Base-by-base conservation (phyloP, 805 yeast species). In the Wickerhamiella occidentalis region DNA sequence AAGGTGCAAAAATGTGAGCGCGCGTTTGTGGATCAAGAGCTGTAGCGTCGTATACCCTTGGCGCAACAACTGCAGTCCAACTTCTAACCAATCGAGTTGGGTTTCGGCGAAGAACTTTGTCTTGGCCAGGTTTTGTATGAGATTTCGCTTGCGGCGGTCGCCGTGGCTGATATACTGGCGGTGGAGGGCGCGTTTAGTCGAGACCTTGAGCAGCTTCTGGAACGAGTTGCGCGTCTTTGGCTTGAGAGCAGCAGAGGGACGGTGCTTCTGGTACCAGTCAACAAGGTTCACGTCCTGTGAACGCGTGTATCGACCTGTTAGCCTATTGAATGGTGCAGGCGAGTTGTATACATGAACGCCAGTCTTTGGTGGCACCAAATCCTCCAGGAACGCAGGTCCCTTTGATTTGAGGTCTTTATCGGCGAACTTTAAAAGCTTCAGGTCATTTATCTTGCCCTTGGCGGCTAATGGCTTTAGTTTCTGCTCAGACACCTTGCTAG, bases 51-150 rank as follows among this genome's bases (percentile, higher is more conserved):
- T 90, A 64, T 81, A 85, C 2, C 98, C 98, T 65, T 92, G 99
- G 35, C 78, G 76, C 60, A 95, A 84, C 2, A 92, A 78, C 66
- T 92, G 97, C 51, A 92, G 69, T 25, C 96, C 98, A 1, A 97
- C 98, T 64, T 92, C 99, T 2, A 90, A 92, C 99, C 99, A 92
- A 64, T 92, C 98, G 45, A 92, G 80, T 0, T 88, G 74, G 0
- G 98, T 90, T 58, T 84, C 81, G 61, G 86, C 95, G 65, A 92
- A 92, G 63, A 77, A 92, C 59, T 85, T 88, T 0, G 98, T 92
- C 42, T 74, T 71, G 51, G 78, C 77, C 55, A 92, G 72, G 26
- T 79, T 72, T 53, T 77, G 78, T 23, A 92, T 62, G 12, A 92
- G 67, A 36, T 76, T 73, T 6, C 75, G 71, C 56, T 25, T 18